A percentile compares a stretch with the other conserved stretches of the same genome.
Conservation (phyloP, 2,329 filamentous ascomycete species). For the Epichloe uncinata region DNA sequence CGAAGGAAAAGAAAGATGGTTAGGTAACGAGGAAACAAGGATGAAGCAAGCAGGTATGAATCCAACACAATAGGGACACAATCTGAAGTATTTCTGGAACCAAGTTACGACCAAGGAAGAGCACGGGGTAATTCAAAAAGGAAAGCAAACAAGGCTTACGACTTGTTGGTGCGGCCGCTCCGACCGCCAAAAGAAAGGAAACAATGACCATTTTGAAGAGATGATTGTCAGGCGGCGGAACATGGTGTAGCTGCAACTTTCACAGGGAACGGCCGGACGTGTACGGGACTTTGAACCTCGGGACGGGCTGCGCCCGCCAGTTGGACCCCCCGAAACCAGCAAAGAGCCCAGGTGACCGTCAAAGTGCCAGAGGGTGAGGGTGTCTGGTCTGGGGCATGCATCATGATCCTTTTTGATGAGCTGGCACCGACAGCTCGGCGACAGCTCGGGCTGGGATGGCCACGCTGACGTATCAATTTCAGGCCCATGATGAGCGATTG, state of each 20-base stretch:
- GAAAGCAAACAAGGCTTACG: neutral
- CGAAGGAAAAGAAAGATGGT: too few relatives aligned
- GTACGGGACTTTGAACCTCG: neutral
- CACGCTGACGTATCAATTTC: neutral
- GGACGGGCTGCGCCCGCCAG: neutral
- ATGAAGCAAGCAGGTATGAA: too few relatives aligned
- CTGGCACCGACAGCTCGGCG: slow-evolving; percentile 5
- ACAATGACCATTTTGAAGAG: too few relatives aligned
- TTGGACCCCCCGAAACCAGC: neutral
- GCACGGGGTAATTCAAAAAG: neutral
- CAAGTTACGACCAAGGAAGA: neutral
- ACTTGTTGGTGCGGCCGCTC: neutral
- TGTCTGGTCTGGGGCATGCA: neutral
- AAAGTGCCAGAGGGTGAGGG: neutral
- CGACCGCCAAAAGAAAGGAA: neutral
- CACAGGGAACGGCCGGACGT: too few relatives aligned
- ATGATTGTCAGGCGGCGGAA: too few relatives aligned
- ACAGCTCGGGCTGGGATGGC: slow-evolving; percentile 3
- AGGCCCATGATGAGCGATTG: too few relatives aligned
- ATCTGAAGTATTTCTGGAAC: neutral
- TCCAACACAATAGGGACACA: neutral
- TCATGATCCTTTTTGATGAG: slow-evolving; percentile 1
- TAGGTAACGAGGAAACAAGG: too few relatives aligned
- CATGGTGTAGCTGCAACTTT: too few relatives aligned
- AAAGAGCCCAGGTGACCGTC: slow-evolving; percentile 4